These are phyloP conservation scores for Lodderomyces theae DNA, from an alignment of 1,139 yeast genomes.

Conservation along the genomic window DNA sequence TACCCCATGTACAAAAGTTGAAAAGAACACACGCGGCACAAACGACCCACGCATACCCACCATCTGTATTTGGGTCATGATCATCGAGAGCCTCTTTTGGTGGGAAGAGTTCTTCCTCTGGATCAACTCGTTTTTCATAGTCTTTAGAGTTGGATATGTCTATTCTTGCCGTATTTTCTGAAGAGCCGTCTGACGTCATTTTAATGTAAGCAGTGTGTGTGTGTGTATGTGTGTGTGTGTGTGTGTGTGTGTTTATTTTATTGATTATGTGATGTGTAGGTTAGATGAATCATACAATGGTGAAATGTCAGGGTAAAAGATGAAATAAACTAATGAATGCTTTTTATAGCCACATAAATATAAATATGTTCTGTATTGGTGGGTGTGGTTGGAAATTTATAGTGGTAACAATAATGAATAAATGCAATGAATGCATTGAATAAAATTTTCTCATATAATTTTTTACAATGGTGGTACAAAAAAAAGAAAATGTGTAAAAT, in stretches of 20 bases:
- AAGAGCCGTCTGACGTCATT: conserved; percentile 1
- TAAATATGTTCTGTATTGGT: no score
- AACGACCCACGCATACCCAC: conserved; percentile 51
- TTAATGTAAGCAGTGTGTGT: background rate
- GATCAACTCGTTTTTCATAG: background rate
- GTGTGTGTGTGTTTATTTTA: no score
- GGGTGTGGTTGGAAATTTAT: no score
- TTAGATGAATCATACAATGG: no score
- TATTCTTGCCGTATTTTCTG: background rate
- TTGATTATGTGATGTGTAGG: no score
- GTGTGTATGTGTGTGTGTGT: background rate
- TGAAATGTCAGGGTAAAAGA: no score
- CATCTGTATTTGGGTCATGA: conserved; percentile 24
- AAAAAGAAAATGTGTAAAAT: background rate
- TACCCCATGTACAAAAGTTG: conserved; percentile 45
- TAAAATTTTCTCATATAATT: no score
- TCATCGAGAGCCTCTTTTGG: conserved; percentile 5
- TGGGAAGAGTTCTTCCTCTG: conserved; percentile 5
- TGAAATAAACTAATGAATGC: no score
- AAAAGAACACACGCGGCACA: conserved; percentile 41
- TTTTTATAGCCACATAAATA: no score
- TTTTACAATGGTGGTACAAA: no score
- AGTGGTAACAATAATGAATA: no score
- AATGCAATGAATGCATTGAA: no score
- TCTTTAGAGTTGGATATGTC: background rate